Conservation (phyloP, 2,329 filamentous ascomycete genomes). For the Chaetomium olivaceum region DNA sequence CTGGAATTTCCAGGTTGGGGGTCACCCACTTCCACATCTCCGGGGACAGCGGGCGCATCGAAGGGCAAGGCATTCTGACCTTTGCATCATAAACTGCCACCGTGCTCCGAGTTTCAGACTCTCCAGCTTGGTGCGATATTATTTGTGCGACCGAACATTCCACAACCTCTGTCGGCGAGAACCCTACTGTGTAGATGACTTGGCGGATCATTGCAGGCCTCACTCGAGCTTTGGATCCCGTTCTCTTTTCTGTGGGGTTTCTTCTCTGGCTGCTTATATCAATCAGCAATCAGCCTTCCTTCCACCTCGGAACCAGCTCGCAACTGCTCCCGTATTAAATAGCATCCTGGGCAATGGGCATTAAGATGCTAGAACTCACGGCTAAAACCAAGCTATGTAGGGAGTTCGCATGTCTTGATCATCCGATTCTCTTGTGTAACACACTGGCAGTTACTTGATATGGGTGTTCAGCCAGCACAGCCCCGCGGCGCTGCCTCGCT, state of each 20-base stretch:
- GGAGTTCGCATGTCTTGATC: too few relatives aligned
- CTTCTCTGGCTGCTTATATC: background rate
- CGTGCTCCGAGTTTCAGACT: constrained; percentile 5
- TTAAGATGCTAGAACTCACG: background rate
- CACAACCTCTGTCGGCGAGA: background rate
- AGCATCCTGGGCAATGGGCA: background rate
- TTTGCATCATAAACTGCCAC: background rate
- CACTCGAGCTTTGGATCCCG: too few relatives aligned
- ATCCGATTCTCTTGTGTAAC: background rate
- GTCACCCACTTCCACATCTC: constrained; percentile 1
- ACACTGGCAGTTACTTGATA: too few relatives aligned
- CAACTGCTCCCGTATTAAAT: background rate
- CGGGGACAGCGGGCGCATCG: background rate
- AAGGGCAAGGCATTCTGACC: constrained; percentile 21
- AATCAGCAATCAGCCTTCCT: too few relatives aligned
- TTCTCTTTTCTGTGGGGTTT: background rate
- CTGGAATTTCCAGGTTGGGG: constrained; percentile 4
- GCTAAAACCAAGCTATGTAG: too few relatives aligned
- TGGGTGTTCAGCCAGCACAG: constrained; percentile 14
- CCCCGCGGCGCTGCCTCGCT: constrained; percentile 16
- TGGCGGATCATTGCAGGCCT: background rate
- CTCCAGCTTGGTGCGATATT: constrained; percentile 7
- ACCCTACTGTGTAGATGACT: background rate
- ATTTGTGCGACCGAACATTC: constrained; percentile 7
- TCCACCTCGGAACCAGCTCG: too few relatives aligned